Evolutionary conservation across 2,329 filamentous ascomycete species (phyloP), one percentile per base, ranked within the genome.

Genomic region (Cadophora luteo-olivacea): DNA sequence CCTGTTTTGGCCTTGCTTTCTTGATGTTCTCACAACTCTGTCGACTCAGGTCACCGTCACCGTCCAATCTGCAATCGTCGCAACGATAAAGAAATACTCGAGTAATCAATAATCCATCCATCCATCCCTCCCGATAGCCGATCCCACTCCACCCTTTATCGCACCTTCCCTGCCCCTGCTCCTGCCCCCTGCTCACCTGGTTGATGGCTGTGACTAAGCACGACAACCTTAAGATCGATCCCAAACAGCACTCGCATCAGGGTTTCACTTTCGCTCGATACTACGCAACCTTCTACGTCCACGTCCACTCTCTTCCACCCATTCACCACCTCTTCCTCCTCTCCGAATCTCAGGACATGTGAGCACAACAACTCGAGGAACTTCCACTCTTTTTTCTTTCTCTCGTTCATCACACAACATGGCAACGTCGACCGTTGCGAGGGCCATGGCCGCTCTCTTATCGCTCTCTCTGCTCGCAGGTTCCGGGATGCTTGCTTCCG

Each of bases 361-460:
- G 36, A 60, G 57, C n/a, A 41, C 36, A 19, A 45, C 22, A 45
- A 14, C 12, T 12, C 57, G 33, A 38, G 33, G 22, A 25, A 4
- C 22, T 38, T 25, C 22, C 57, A 25, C 57, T 8, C 57, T 45
- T 38, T 38, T 60, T 60, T 36, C 33, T 62, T 67, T 62, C 49
- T 62, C 61, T 66, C 49, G 41, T 65, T 54, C 68, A 61, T 61
- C 58, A 54, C 22, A n/a, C 38, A 75, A 61, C 55, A 76, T 75
- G 75, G 66, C 72, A 72, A 68, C 69, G 70, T 73, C 74, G 70
- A 75, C 60, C 74, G 72, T 73, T 72, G 72, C 71, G 60, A 68
- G 71, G 67, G 67, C 58, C 67, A 72, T 72, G 68, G 64, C 69
- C 55, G 70, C 45, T 58, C 65, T 73, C 61, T 69, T 68, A 48